These are phyloP conservation scores for Fusarium longipes DNA, from an alignment of 2,329 filamentous ascomycete species.

Conservation along the genomic window DNA sequence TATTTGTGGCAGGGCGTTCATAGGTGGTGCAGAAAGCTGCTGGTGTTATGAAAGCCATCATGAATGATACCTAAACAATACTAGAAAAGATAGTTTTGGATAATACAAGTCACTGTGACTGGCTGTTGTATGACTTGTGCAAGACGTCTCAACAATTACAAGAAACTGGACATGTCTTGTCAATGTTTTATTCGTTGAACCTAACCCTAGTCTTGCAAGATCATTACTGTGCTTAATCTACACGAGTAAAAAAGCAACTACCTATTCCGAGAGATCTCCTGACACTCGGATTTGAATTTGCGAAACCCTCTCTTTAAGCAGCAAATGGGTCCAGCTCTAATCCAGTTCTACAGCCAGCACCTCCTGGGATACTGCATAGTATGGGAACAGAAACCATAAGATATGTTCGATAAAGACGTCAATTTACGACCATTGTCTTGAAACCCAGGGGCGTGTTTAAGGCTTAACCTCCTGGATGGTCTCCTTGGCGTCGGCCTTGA, in stretches of 20 bases:
- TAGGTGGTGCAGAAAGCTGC: conserved; percentile 25
- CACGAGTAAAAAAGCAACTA: conserved; percentile 9
- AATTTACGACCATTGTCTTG: not conserved
- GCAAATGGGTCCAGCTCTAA: not conserved
- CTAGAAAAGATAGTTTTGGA: conserved; percentile 27
- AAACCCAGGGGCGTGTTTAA: conserved; percentile 15
- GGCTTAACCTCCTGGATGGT: conserved; percentile 43
- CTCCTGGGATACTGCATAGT: not conserved
- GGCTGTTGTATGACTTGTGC: not conserved
- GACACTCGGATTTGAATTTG: conserved; percentile 6
- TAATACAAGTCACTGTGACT: conserved; percentile 1
- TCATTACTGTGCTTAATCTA: conserved; percentile 15
- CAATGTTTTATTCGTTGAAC: conserved; percentile 23
- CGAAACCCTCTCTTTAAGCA: conserved; percentile 9
- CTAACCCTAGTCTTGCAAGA: conserved; percentile 3
- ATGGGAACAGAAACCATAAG: conserved; percentile 10
- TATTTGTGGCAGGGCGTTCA: conserved; percentile 38
- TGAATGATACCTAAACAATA: conserved; percentile 36
- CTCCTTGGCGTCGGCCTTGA: conserved; percentile 56
- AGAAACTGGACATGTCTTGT: conserved; percentile 9
- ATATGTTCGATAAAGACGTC: conserved; percentile 7
- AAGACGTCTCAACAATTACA: not conserved
- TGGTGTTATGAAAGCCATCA: conserved; percentile 30
- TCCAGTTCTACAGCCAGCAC: not conserved
- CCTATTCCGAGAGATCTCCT: conserved; percentile 10